A percentile compares a stretch with the other conserved stretches of the same genome.
phyloP scores from a whole-genome alignment of 306 rosid species.

The Adenanthera pavonina region DNA sequence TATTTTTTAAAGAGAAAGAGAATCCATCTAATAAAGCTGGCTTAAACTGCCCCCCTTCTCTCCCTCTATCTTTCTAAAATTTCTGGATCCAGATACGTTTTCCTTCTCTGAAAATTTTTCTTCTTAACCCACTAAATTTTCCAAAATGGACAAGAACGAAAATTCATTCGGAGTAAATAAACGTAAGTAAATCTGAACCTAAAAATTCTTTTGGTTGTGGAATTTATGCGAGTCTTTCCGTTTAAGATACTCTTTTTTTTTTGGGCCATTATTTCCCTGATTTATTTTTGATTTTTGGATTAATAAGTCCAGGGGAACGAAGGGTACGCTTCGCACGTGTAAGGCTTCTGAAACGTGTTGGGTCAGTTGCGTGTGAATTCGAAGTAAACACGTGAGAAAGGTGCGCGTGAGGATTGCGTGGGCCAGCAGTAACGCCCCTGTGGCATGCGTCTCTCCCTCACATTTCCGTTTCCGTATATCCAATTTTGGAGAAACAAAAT shows the following conservation, averaged over 20 bases:
- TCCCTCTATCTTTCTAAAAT: slow-evolving; percentile 1
- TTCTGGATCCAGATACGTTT: slow-evolving; percentile 34
- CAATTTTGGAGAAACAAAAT: not conserved
- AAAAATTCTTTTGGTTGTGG: slow-evolving; percentile 18
- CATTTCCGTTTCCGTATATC: slow-evolving; percentile 27
- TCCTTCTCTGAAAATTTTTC: slow-evolving; percentile 24
- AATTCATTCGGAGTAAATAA: slow-evolving; percentile 22
- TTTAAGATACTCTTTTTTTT: slow-evolving; percentile 27
- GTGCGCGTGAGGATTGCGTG: slow-evolving; percentile 45
- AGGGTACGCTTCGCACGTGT: slow-evolving; percentile 41
- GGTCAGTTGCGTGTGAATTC: slow-evolving; percentile 31
- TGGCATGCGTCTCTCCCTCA: slow-evolving; percentile 41
- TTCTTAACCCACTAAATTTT: slow-evolving; percentile 31
- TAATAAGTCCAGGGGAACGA: slow-evolving; percentile 36
- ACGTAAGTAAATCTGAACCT: slow-evolving; percentile 32
- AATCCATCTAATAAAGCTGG: slow-evolving; percentile 49
- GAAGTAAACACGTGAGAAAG: slow-evolving; percentile 15
- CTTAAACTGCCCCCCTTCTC: slow-evolving; percentile 36
- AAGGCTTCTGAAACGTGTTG: slow-evolving; percentile 5
- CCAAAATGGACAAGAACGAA: slow-evolving; percentile 2
- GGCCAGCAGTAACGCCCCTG: slow-evolving; percentile 25
- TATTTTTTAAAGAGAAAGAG: slow-evolving; percentile 20
- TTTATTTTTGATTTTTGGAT: not conserved
- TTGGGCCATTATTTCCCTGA: not conserved
- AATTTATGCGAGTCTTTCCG: slow-evolving; percentile 33